Evolutionary conservation across 352 stramenopile genomes (phyloP).

Genomic region (Phytophthora cajani): DNA sequence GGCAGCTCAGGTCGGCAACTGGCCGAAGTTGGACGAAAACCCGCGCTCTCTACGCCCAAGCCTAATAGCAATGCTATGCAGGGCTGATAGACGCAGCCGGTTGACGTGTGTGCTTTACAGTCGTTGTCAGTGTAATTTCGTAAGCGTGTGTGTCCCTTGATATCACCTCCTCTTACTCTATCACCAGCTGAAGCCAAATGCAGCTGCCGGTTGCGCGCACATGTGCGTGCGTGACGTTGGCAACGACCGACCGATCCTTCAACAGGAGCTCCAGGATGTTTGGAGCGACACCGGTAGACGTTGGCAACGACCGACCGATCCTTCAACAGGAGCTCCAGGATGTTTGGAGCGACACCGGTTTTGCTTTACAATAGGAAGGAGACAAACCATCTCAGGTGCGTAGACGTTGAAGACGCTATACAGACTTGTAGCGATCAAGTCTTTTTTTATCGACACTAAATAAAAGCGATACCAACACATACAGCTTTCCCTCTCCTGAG

Average conservation of each 20-base stretch:
- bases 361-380: neutral
- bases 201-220: neutral
- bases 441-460: conserved; percentile 7
- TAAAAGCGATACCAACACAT: neutral
- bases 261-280: neutral
- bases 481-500: neutral
- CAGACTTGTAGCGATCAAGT: conserved; percentile 2
- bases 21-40: conserved; percentile 1
- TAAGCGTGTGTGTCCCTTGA: neutral
- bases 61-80: too few relatives aligned
- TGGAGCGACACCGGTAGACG: neutral
- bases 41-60: conserved; percentile 3
- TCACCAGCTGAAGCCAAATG: conserved; percentile 5
- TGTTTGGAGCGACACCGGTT: neutral
- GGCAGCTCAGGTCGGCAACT: conserved; percentile 18
- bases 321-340: neutral
- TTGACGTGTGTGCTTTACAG: neutral
- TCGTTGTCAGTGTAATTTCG: conserved; percentile 1
- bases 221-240: neutral
- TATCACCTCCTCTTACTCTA: neutral
- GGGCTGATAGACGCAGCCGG: neutral
- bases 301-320: neutral
- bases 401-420: neutral
- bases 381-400: neutral
- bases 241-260: neutral